Base-by-base conservation (phyloP, 2,329 filamentous ascomycete genomes). In the Corinectria fuckeliana region DNA sequence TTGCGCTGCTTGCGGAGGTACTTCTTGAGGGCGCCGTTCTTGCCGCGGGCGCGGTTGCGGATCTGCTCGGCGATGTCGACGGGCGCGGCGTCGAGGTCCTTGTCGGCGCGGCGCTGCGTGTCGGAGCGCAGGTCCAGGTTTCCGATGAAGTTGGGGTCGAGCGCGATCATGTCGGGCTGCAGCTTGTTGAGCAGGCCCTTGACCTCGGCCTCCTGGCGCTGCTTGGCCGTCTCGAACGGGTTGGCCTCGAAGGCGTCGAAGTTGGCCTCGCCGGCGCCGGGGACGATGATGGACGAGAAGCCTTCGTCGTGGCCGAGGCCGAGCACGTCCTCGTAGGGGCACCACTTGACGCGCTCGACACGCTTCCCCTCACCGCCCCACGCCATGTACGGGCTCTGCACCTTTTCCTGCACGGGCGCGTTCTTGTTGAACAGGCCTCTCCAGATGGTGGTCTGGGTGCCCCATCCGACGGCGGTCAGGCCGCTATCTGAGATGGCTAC, bases 191-290 rank as follows among this genome's bases (percentile, higher is more conserved):
- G 86, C 64, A 99, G 83, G 11, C 86, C 83, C 80, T 91, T 92
- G 75, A 99, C 93, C 77, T 99, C 95, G 50, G 85, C 85, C 77
- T 99, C 95, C 76, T 96, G 93, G 70, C 95, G 87, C 79, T 98
- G 93, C 79, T 95, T 96, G 71, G 82, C 85, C 52, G 90, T 97
- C 79, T 98, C 95, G 84, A 94, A 98, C 30, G 95, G 95, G 81
- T 99, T 99, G 69, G 89, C 83, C 77, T 99, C 95, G 53, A 97
- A 82, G 3, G 93, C 91, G 75, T 99, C 95, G 74, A 91, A 97
- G 84, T 98, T 98, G 74, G 95, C 88, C 76, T 99, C 95, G 62
- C 95, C 95, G n/a, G 94, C 91, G 47, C 95, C 95, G 7, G 95
- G 95, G 2, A 98, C 88, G 68, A 99, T 87, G 72, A 97, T 87